A percentile compares a stretch with the other conserved stretches of the same genome.
Conservation (phyloP, 2,329 filamentous ascomycete species). For the Claviceps quebecensis region DNA sequence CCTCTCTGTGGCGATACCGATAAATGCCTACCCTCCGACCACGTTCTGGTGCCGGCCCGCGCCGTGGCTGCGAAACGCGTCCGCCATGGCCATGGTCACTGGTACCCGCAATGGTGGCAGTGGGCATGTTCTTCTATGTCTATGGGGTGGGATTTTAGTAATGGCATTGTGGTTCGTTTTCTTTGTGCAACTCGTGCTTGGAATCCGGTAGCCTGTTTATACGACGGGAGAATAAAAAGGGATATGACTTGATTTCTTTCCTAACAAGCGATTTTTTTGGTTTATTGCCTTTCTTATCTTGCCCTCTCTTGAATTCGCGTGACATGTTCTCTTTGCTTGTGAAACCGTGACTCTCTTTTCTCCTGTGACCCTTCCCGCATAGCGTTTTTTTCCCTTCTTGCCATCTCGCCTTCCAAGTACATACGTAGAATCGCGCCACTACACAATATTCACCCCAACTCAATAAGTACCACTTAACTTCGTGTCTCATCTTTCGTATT, state of each 20-base stretch:
- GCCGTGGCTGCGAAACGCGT: background rate
- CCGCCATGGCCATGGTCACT: background rate
- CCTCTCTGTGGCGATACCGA: conserved; percentile 96
- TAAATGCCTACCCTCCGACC: conserved; percentile 31
- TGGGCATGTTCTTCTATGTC: background rate
- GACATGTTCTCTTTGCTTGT: too few relatives aligned
- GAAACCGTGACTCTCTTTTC: too few relatives aligned
- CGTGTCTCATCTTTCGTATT: too few relatives aligned
- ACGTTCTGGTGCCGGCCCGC: background rate
- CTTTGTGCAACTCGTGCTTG: conserved; percentile 2
- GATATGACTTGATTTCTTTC: background rate
- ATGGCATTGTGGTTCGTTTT: conserved; percentile 5
- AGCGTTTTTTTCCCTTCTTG: too few relatives aligned
- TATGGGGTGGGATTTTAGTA: conserved; percentile 1
- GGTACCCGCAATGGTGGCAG: background rate
- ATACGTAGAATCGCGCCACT: too few relatives aligned
- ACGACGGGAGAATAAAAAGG: background rate
- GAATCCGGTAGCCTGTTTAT: conserved; percentile 1
- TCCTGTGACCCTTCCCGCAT: too few relatives aligned
- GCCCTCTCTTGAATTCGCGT: too few relatives aligned
- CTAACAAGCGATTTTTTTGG: background rate
- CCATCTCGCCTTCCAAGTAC: too few relatives aligned
- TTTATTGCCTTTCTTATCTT: too few relatives aligned
- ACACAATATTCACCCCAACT: too few relatives aligned
- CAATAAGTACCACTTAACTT: too few relatives aligned